Base-by-base conservation (phyloP, 2,329 filamentous ascomycete species). In the Pseudocercospora fuligena region DNA sequence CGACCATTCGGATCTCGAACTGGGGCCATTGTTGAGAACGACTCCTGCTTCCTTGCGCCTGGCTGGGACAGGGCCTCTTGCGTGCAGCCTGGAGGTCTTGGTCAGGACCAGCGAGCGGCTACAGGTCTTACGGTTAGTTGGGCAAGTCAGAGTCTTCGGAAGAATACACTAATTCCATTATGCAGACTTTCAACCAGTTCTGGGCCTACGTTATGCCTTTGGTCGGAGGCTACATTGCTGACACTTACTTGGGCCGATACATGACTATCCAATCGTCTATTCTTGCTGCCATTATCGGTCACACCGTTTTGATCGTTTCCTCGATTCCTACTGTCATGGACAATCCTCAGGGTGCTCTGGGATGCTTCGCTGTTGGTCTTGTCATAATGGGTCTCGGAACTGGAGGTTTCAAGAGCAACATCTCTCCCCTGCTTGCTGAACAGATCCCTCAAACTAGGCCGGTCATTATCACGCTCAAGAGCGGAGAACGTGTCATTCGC, bases 371-470 rank as follows among this genome's bases (percentile, higher is more conserved):
- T 4, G 78, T 89, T 51, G 88, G 87, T 53, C 82, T 91, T 69
- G 78, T 91, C 59, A 85, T 93, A 75, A 86, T 93, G 76, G 90
- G 91, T 29, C 76, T 92, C 23, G 91, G 91, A 54, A 92, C 90
- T 1, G 91, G 91, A 67, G 90, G 91, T 74, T 93, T 94, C 86
- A 94, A 94, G 82, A 87, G 90, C 71, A 94, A 93, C 75, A 90
- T 94, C 58, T 80, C 80, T 11, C 82, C 82, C 5, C 70, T 84
- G 27, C 80, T 84, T 61, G 82, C 82, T 5, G 82, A 84, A 71
- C 82, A 84, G 71, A 79, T 82, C 43, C 75, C 74, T 11, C 75
- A 78, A 16, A 81, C 76, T 7, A 78, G 75, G 8, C 78, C 79
- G 0, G 78, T 77, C 47, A 73, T 84, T 59, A 80, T 78, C 66